Conservation (phyloP, 2,329 filamentous ascomycete genomes). For the Hypomyces rosellus region DNA sequence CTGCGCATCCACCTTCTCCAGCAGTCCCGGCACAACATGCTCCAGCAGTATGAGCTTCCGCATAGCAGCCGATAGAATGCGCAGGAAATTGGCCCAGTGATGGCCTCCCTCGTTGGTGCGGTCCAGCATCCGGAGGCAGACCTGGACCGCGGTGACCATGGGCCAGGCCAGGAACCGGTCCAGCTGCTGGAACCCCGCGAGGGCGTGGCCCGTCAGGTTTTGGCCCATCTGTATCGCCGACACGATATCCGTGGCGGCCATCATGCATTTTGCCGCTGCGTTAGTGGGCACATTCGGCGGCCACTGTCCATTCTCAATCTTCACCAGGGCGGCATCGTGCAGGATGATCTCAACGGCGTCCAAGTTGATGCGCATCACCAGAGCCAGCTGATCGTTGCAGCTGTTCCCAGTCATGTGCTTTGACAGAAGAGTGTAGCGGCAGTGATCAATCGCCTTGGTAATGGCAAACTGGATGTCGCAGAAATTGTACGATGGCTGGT, state of each 20-base stretch:
- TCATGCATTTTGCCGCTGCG: background rate
- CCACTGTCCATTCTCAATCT: slow-evolving; percentile 1
- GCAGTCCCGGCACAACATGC: background rate
- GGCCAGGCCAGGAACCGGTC: slow-evolving; percentile 9
- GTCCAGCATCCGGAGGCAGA: slow-evolving; percentile 7
- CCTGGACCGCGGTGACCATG: slow-evolving; percentile 7
- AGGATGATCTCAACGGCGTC: slow-evolving; percentile 3
- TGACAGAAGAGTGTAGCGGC: background rate
- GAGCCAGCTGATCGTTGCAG: background rate
- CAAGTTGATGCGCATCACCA: slow-evolving; percentile 3
- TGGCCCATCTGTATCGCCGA: slow-evolving; percentile 1
- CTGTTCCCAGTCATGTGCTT: slow-evolving; percentile 3
- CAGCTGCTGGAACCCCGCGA: slow-evolving; percentile 1
- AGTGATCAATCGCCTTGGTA: slow-evolving; percentile 4
- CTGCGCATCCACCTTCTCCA: background rate
- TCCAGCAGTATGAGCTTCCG: slow-evolving; percentile 1
- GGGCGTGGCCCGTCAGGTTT: background rate
- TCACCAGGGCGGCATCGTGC: slow-evolving; percentile 7
- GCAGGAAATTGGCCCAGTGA: background rate
- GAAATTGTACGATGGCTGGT: slow-evolving; percentile 1
- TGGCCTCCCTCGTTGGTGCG: background rate
- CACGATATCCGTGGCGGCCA: slow-evolving; percentile 3
- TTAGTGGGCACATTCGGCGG: background rate
- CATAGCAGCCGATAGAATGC: slow-evolving; percentile 3
- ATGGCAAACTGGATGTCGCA: slow-evolving; percentile 7